Evolutionary conservation across 306 rosid genomes (phyloP), one percentile per base, ranked within the genome.

Genomic region (Alnus rubra): DNA sequence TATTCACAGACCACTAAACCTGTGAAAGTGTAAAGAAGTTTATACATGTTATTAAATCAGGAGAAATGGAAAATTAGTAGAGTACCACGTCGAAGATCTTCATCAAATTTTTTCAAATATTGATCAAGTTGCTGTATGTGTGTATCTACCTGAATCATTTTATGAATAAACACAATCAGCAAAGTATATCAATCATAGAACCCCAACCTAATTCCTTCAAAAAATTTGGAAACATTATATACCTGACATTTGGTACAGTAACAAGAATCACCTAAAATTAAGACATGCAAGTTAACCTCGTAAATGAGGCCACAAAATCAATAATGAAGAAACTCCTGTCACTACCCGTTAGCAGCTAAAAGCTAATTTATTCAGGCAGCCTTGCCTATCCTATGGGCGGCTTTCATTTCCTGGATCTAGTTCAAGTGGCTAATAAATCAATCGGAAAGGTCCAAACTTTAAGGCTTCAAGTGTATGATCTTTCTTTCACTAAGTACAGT

Each of bases 111-210:
- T 83, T 88, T 95, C 89, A 92, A 91, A 87, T 91, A 91, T 58
- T 92, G 97, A 86, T 95, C 98, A 85, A 95, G 98, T 75, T 95
- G 98, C 69, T 92, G 98, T 75, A 92, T 89, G 77, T 95, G 96
- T 12, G 98, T 88, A 84, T 92, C 98, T 45, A 95, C 97, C 97
- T 92, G 88, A 84, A 81, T 79, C 75, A 84, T 64, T 87, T 76
- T 52, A 82, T 74, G 69, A 71, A 74, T 54, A 79, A 35, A 70
- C 70, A 72, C 78, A 84, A 52, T 60, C 67, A 73, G 30, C 33
- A 72, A 82, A 47, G 39, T 56, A 56, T 2, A 44, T 51, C 48
- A 18, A 83, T n/a, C n/a, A 74, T 59, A 42, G 23, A 18, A 35
- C 9, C 1, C 23, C 47, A 39, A 67, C 13, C 28, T 42, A 67